These are phyloP conservation scores for Litchi chinensis DNA, from an alignment of 345 rosid genomes.

Conservation along the genomic window DNA sequence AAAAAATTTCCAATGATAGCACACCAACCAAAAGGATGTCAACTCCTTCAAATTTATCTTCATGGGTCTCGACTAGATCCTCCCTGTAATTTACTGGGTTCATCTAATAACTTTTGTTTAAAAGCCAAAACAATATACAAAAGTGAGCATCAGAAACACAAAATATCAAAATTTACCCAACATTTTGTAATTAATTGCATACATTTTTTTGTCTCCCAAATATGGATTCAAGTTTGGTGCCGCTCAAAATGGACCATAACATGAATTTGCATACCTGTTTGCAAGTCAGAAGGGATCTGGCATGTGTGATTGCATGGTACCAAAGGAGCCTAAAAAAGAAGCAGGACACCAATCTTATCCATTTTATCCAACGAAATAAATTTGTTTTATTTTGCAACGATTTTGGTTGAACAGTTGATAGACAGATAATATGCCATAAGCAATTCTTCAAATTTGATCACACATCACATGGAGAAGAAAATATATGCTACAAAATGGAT, in stretches of 20 bases:
- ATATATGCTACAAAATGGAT: too few species aligned
- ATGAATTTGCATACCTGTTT: slow-evolving; percentile 90
- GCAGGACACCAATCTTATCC: too few species aligned
- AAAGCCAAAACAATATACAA: slow-evolving; percentile 30
- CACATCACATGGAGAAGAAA: too few species aligned
- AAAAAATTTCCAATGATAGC: slow-evolving; percentile 9
- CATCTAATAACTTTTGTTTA: slow-evolving; percentile 79
- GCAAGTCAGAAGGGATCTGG: slow-evolving; percentile 1
- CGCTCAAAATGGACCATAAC: slow-evolving; percentile 94
- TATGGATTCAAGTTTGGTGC: slow-evolving; percentile 92
- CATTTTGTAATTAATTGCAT: slow-evolving; percentile 22
- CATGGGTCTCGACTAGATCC: slow-evolving; percentile 77
- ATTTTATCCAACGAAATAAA: too few species aligned
- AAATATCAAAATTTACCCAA: not conserved
- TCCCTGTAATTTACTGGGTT: slow-evolving; percentile 94
- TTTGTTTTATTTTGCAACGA: too few species aligned
- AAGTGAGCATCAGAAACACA: slow-evolving; percentile 11
- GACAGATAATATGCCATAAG: too few species aligned
- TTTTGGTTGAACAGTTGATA: too few species aligned
- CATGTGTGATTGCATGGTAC: not conserved
- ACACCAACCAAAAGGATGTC: slow-evolving; percentile 82
- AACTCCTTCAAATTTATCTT: slow-evolving; percentile 95
- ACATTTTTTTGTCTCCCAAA: slow-evolving; percentile 95
- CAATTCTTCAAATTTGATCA: too few species aligned
- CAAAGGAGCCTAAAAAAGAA: too few species aligned